These are phyloP conservation scores for Delitschia confertaspora DNA, from an alignment of 495 filamentous ascomycete species.

Conservation along the genomic window DNA sequence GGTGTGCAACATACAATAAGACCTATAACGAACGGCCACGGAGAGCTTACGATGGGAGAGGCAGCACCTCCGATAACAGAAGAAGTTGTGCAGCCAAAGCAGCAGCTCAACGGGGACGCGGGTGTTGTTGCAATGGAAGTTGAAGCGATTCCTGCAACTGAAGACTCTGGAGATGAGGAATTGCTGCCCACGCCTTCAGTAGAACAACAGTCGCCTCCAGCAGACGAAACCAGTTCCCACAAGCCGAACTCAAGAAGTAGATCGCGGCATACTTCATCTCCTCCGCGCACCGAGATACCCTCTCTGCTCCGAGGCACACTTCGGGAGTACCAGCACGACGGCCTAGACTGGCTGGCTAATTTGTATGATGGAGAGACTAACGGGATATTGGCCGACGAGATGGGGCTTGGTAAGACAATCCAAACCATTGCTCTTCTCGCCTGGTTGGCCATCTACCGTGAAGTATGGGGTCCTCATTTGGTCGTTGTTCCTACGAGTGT, in stretches of 20 bases:
- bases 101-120: background rate
- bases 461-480: slow-evolving; percentile 92
- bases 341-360: slow-evolving; percentile 90
- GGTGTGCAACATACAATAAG: background rate
- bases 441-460: slow-evolving; percentile 82
- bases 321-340: slow-evolving; percentile 93
- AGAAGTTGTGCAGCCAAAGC: background rate
- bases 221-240: background rate
- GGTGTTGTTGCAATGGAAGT: background rate
- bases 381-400: slow-evolving; percentile 97
- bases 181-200: background rate
- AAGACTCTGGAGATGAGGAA: background rate
- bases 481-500: slow-evolving; percentile 97
- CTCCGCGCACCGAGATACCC: slow-evolving; percentile 44
- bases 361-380: slow-evolving; percentile 91
- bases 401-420: slow-evolving; percentile 98
- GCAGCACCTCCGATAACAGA: background rate
- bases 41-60: background rate
- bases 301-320: slow-evolving; percentile 84
- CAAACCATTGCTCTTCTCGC: slow-evolving; percentile 94
- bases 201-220: slow-evolving; percentile 2
- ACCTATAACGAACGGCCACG: background rate
- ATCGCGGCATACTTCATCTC: slow-evolving; percentile 17
- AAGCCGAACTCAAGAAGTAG: slow-evolving; percentile 4
- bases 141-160: background rate